These are phyloP conservation scores for Hypoxylon sp. DNA, from an alignment of 2,329 filamentous ascomycete species.

Conservation along the genomic window DNA sequence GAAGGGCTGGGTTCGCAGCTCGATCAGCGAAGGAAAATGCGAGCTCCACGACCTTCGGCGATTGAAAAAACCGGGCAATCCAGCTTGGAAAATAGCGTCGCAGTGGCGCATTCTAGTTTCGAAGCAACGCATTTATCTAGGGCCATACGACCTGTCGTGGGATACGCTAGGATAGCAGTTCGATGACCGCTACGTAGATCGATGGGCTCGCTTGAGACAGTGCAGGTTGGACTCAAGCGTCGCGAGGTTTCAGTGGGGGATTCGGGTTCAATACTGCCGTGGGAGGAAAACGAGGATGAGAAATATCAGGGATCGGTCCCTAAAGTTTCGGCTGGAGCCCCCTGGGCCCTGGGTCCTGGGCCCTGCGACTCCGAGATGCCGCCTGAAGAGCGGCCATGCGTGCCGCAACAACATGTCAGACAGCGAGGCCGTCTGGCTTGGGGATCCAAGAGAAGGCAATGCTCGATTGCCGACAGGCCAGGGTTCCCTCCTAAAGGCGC, in stretches of 20 bases:
- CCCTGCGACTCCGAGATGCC: constrained; percentile 16
- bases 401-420: constrained; percentile 2
- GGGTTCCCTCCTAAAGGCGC: constrained; percentile 21
- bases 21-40: constrained; percentile 6
- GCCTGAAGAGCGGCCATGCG: constrained; percentile 8
- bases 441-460: constrained; percentile 8
- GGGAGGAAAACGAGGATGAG: constrained; percentile 9
- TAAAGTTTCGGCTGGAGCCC: constrained; percentile 16
- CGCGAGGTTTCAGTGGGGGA: constrained; percentile 27
- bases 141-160: constrained; percentile 22
- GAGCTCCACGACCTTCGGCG: constrained; percentile 1
- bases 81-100: constrained; percentile 10
- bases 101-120: constrained; percentile 6
- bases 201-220: constrained; percentile 26
- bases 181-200: constrained; percentile 17
- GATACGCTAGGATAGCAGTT: constrained; percentile 13
- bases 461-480: constrained; percentile 21
- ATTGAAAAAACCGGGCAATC: constrained; percentile 3
- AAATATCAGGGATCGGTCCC: constrained; percentile 15
- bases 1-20: constrained; percentile 9
- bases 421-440: constrained; percentile 7
- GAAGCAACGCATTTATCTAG: constrained; percentile 7
- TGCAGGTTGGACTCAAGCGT: constrained; percentile 20
- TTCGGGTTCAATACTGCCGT: constrained; percentile 21
- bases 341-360: too few species aligned